phyloP scores from a whole-genome alignment of 257 asterid species.

The Leptodermis oblonga region DNA sequence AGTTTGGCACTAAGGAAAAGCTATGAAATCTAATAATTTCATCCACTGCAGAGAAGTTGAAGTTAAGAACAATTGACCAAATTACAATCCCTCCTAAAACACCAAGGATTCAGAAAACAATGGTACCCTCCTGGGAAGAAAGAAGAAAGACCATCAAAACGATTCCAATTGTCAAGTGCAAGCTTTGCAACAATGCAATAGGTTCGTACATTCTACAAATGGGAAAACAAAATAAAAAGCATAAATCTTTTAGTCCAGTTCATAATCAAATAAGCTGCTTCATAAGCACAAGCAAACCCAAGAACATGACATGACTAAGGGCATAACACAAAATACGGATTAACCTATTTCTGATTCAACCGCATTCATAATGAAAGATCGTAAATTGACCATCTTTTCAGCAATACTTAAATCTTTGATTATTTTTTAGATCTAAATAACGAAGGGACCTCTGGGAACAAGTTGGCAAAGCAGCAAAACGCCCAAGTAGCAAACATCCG shows the following conservation, averaged over 20 bases:
- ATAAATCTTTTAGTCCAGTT: no score
- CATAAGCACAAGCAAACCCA: slow-evolving; percentile 5
- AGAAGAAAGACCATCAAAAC: no score
- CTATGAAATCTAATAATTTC: no score
- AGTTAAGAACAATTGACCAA: no score
- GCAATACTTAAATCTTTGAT: background rate
- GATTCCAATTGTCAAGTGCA: no score
- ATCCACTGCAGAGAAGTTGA: no score
- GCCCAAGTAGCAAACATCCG: background rate
- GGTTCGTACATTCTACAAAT: no score
- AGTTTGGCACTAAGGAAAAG: background rate
- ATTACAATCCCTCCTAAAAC: no score
- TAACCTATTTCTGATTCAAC: background rate
- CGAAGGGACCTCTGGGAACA: background rate
- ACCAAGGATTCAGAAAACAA: no score
- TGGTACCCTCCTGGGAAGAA: no score
- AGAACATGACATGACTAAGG: background rate
- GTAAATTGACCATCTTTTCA: background rate
- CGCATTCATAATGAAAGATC: background rate
- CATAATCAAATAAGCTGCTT: background rate
- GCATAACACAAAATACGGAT: background rate
- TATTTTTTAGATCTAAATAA: slow-evolving; percentile 12
- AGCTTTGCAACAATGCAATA: no score
- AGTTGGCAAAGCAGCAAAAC: background rate
- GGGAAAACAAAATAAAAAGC: no score